phyloP scores from a whole-genome alignment of 495 filamentous ascomycete species.

The Oleoguttula mirabilis region DNA sequence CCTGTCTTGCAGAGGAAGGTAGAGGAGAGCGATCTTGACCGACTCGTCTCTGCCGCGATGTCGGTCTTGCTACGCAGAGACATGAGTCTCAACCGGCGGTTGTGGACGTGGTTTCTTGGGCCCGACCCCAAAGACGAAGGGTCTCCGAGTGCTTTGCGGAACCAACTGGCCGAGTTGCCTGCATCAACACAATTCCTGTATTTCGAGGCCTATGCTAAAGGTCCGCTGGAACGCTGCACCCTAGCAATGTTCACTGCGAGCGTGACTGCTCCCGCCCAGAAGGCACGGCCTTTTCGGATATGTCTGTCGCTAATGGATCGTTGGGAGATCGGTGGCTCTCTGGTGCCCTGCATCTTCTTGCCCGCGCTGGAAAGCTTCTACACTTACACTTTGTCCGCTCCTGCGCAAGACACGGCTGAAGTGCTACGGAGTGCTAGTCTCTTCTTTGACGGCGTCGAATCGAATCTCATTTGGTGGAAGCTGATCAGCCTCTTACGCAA shows the following conservation, averaged over 20 bases:
- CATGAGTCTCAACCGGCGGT: conserved; percentile 86
- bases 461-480: conserved; percentile 80
- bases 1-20: conserved; percentile 63
- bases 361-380: conserved; percentile 71
- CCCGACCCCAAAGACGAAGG: conserved; percentile 50
- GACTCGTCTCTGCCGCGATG: conserved; percentile 66
- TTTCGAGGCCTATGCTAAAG: conserved; percentile 66
- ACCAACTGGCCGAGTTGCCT: too few species aligned
- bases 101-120: conserved; percentile 96
- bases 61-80: conserved; percentile 79
- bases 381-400: conserved; percentile 48
- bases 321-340: conserved; percentile 86
- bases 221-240: conserved; percentile 60
- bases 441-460: conserved; percentile 96
- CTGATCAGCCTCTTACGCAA: conserved; percentile 47
- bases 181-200: conserved; percentile 38
- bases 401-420: conserved; percentile 63
- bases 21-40: conserved; percentile 60
- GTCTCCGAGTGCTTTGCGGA: too few species aligned
- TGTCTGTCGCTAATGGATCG: conserved; percentile 93
- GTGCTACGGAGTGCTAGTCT: conserved; percentile 82
- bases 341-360: conserved; percentile 78
- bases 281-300: conserved; percentile 79
- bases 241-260: conserved; percentile 58
- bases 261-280: conserved; percentile 47